Evolutionary conservation across 768 basidiomycete genomes (phyloP).

Genomic region (Leccinum subtestaceum): DNA sequence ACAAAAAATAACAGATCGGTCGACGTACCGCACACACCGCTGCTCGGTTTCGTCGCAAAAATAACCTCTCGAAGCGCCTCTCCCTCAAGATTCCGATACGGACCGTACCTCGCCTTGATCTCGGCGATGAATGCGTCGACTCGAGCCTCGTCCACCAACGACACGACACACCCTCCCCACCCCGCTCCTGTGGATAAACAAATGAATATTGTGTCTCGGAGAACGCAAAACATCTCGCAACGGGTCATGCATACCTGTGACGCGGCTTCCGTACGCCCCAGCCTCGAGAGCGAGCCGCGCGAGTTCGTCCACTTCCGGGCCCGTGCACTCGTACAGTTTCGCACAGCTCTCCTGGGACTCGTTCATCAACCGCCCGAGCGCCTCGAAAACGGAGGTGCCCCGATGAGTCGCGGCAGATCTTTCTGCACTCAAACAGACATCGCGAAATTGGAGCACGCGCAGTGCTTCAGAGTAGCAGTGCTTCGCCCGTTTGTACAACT

Average conservation of each 20-base stretch:
- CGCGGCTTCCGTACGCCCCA: constrained; percentile 52
- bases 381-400: constrained; percentile 35
- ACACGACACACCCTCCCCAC: constrained; percentile 90
- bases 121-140: constrained; percentile 63
- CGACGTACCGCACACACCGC: constrained; percentile 74
- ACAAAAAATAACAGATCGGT: not conserved
- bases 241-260: not conserved
- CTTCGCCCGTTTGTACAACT: constrained; percentile 76
- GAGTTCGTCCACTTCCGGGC: constrained; percentile 73
- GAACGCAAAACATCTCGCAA: not conserved
- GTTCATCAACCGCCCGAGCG: constrained; percentile 74
- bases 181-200: constrained; percentile 60
- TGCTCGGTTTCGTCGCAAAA: constrained; percentile 82
- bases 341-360: constrained; percentile 72
- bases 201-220: not conserved
- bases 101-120: constrained; percentile 56
- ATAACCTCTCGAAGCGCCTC: constrained; percentile 62
- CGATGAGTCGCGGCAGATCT: constrained; percentile 16
- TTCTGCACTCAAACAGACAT: constrained; percentile 52
- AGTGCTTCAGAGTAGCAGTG: constrained; percentile 82
- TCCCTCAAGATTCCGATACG: constrained; percentile 60
- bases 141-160: constrained; percentile 63
- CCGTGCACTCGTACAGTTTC: constrained; percentile 73
- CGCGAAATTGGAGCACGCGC: constrained; percentile 76
- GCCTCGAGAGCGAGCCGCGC: constrained; percentile 59